Evolutionary conservation across 2,329 filamentous ascomycete genomes (phyloP).

Genomic region (Macrophomina phaseolina): DNA sequence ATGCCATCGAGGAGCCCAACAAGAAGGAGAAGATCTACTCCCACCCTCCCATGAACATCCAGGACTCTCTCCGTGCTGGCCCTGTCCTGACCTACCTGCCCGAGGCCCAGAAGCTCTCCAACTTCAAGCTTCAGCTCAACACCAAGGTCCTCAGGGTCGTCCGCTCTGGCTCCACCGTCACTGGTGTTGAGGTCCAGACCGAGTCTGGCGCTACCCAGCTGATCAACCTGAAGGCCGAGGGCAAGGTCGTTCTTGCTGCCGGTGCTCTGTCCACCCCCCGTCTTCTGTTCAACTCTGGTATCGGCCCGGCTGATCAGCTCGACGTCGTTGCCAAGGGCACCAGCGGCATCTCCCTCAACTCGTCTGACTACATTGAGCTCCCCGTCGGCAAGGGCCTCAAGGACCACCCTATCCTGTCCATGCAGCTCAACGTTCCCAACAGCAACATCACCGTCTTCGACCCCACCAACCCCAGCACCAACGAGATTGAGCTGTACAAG

Average conservation of each 20-base stretch:
- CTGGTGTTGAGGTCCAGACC: constrained; percentile 34
- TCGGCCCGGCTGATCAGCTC: constrained; percentile 37
- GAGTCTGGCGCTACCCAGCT: constrained; percentile 29
- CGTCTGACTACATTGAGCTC: constrained; percentile 33
- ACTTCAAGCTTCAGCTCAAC: constrained; percentile 36
- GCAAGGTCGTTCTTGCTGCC: constrained; percentile 37
- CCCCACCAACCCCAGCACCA: constrained; percentile 39
- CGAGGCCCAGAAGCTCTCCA: constrained; percentile 29
- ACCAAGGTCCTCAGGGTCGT: constrained; percentile 34
- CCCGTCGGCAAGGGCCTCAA: constrained; percentile 40
- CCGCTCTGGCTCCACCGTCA: constrained; percentile 30
- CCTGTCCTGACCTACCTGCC: constrained; percentile 35
- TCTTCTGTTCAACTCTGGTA: constrained; percentile 37
- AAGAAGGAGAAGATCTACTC: constrained; percentile 33
- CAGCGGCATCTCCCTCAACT: constrained; percentile 30
- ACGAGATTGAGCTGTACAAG: constrained; percentile 40
- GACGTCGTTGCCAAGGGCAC: constrained; percentile 32
- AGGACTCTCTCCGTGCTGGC: constrained; percentile 32
- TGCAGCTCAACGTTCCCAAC: constrained; percentile 36
- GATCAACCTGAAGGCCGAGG: constrained; percentile 32
- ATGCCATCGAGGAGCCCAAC: constrained; percentile 33
- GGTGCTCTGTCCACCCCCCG: constrained; percentile 36
- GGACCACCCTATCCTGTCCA: constrained; percentile 44
- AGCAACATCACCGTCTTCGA: constrained; percentile 33
- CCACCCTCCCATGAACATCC: constrained; percentile 27